Evolutionary conservation across 1,284 basidiomycete species (phyloP).

Genomic region (Cryptococcus hybrid): DNA sequence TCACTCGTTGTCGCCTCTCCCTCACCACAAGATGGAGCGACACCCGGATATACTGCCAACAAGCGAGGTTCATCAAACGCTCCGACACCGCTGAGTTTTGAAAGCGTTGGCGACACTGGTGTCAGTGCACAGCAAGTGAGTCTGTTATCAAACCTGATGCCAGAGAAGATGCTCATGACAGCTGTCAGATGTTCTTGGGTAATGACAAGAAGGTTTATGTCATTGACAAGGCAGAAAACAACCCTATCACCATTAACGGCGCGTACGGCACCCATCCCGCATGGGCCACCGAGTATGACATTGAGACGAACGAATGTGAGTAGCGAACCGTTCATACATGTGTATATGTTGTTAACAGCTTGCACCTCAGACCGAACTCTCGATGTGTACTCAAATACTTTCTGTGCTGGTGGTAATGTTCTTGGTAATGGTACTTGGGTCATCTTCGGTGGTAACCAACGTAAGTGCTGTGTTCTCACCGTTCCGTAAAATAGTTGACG

Average conservation of each 20-base stretch:
- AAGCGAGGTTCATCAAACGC: slow-evolving; percentile 12
- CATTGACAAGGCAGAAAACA: slow-evolving; percentile 55
- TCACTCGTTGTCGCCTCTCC: slow-evolving; percentile 16
- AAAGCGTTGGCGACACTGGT: slow-evolving; percentile 41
- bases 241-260: slow-evolving; percentile 58
- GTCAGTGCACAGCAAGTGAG: slow-evolving; percentile 50
- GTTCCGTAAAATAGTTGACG: slow-evolving; percentile 40
- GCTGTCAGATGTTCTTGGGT: slow-evolving; percentile 52
- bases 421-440: slow-evolving; percentile 57
- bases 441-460: slow-evolving; percentile 62
- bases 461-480: slow-evolving; percentile 53
- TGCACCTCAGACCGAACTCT: slow-evolving; percentile 52
- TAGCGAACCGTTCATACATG: neutral
- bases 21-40: neutral
- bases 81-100: slow-evolving; percentile 29
- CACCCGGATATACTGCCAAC: neutral
- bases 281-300: slow-evolving; percentile 54
- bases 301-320: slow-evolving; percentile 49
- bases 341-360: slow-evolving; percentile 18
- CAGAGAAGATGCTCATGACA: neutral
- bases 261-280: slow-evolving; percentile 44
- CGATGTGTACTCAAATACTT: slow-evolving; percentile 77
- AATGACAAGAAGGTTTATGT: slow-evolving; percentile 54
- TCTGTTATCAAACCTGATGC: neutral
- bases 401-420: slow-evolving; percentile 59